A percentile compares a stretch with the other conserved stretches of the same genome.
Evolutionary conservation across 371 early-diverging fungal genomes (phyloP).

Genomic region (Phascolomyces articulosus): DNA sequence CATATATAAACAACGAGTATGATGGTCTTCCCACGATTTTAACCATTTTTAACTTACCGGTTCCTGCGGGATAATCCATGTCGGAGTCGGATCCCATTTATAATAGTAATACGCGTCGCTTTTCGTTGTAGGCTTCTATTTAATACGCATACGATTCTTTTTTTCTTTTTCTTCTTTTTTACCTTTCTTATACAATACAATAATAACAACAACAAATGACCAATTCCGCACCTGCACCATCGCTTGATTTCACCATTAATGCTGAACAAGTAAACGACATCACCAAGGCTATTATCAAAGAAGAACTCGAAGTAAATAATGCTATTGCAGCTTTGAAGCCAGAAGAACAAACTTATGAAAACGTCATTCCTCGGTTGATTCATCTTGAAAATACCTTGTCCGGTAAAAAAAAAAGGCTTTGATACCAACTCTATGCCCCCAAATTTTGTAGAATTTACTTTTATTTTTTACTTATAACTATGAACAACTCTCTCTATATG

Average conservation of each 20-base stretch:
- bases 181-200: no score
- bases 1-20: no score
- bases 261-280: constrained; percentile 41
- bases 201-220: constrained; percentile 33
- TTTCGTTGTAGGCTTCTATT: background rate
- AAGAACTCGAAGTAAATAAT: constrained; percentile 45
- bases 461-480: background rate
- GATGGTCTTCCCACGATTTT: background rate
- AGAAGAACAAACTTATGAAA: constrained; percentile 62
- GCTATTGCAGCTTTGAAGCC: constrained; percentile 53
- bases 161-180: constrained; percentile 2
- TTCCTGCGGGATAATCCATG: constrained; percentile 1
- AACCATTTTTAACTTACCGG: background rate
- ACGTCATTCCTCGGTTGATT: constrained; percentile 60
- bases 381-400: constrained; percentile 52
- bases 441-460: background rate
- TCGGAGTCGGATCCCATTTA: background rate
- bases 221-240: constrained; percentile 41
- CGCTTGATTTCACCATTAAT: constrained; percentile 45
- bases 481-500: no score
- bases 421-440: no score
- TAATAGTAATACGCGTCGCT: background rate
- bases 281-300: constrained; percentile 37
- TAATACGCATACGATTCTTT: background rate
- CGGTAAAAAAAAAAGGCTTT: constrained; percentile 18